Evolutionary conservation across 805 yeast species (phyloP).

Genomic region (Schwanniomyces vanrijiae): DNA sequence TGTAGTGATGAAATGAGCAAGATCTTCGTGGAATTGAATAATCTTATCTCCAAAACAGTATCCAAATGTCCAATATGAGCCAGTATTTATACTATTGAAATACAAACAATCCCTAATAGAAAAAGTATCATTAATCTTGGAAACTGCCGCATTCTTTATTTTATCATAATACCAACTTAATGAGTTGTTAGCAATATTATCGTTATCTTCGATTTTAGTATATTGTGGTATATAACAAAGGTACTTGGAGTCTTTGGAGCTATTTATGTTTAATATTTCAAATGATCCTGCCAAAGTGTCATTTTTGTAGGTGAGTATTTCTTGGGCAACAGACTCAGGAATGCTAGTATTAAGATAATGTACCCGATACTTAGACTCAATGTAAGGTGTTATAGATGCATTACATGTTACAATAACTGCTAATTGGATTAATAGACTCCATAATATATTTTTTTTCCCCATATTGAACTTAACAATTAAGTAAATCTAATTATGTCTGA

Average conservation of each 20-base stretch:
- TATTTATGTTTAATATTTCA: conserved; percentile 14
- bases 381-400: neutral
- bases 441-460: neutral
- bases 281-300: conserved; percentile 11
- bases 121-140: conserved; percentile 15
- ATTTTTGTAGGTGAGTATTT: conserved; percentile 7
- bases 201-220: neutral
- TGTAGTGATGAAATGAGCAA: conserved; percentile 19
- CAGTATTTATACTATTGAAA: conserved; percentile 19
- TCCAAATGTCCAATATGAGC: conserved; percentile 57
- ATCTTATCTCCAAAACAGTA: conserved; percentile 50
- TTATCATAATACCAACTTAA: conserved; percentile 8
- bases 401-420: neutral
- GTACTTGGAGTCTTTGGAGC: conserved; percentile 11
- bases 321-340: conserved; percentile 13
- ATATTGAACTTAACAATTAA: neutral
- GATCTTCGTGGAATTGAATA: conserved; percentile 47
- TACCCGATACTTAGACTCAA: conserved; percentile 14
- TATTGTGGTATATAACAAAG: conserved; percentile 20
- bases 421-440: neutral
- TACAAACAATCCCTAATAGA: conserved; percentile 20
- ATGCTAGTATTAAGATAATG: conserved; percentile 15
- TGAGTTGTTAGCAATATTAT: neutral
- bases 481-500: neutral
- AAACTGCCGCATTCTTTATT: conserved; percentile 16